Base-by-base conservation (phyloP, 805 yeast species). In the Saccharomycopsis oosterbeekiorum region DNA sequence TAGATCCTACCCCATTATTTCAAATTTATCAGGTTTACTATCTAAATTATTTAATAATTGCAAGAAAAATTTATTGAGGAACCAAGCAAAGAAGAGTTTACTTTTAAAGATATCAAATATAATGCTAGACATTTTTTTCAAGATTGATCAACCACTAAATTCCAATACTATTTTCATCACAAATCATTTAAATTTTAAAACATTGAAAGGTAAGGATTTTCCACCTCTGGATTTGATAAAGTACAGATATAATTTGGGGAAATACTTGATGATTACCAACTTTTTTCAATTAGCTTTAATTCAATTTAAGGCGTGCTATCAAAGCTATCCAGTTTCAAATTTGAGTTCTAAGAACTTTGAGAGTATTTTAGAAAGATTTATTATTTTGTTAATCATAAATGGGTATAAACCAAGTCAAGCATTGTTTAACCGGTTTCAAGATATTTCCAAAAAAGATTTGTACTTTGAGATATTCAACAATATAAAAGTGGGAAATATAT, bases 31-130 rank as follows among this genome's bases (percentile, higher is more conserved):
- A 11, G 57, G 56, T 9, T 26, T 37, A 36, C 29, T 64, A 29
- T 62, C 62, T 15, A 64, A 62, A 19, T 36, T 64, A 17, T 62
- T 61, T 54, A 64, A 64, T 47, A 62, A 62, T 55, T 62, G 65
- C 54, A 64, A 62, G 26, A 60, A 60, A 56, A 62, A 58, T 29
- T 57, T 29, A 21, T 9, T 39, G 15, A 63, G 56, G 57, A 64
- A 56, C 19, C 40, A n/a, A 3, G 21, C 37, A 5, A 64, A 64
- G 40, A 57, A 53, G 14, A 9, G 34, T 2, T 19, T 64, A 29
- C 26, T 64, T 6, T 51, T 64, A 26, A 62, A 59, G 39, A 26
- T 62, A 6, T 62, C 63, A 14, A 64, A 62, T 26, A 54, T 55
- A 21, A 54, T 64, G 42, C 24, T 59, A 8, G 14, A 11, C 37